Percentiles rank a stretch among this genome's conserved stretches.
Evolutionary conservation across 805 yeast species (phyloP).

Genomic region (Saccharomycopsis sp.): DNA sequence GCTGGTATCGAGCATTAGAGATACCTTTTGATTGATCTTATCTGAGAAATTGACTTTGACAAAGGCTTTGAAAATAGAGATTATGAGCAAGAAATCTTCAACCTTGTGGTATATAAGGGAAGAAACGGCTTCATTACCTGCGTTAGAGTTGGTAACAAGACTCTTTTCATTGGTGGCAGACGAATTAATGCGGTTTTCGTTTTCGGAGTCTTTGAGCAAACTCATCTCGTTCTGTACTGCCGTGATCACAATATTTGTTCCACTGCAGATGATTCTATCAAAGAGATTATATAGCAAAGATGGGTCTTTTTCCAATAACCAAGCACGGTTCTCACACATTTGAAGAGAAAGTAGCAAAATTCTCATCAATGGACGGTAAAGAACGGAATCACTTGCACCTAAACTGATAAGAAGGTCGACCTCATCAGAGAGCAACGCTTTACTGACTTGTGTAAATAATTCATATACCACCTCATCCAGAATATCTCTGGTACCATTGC

Average conservation of each 20-base stretch:
- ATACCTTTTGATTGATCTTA: slow-evolving; percentile 42
- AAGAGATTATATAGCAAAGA: slow-evolving; percentile 51
- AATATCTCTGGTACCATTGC: slow-evolving; percentile 18
- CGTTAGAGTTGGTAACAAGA: slow-evolving; percentile 27
- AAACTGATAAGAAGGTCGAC: slow-evolving; percentile 42
- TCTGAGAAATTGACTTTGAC: slow-evolving; percentile 42
- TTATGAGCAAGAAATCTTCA: slow-evolving; percentile 58
- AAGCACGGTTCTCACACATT: slow-evolving; percentile 36
- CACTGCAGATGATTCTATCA: slow-evolving; percentile 56
- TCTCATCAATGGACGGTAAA: slow-evolving; percentile 56
- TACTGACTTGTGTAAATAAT: slow-evolving; percentile 31
- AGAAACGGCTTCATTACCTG: slow-evolving; percentile 30
- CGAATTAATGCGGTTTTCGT: neutral
- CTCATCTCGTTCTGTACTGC: slow-evolving; percentile 51
- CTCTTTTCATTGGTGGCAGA: neutral
- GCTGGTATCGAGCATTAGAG: slow-evolving; percentile 44
- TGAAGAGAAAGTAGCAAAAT: slow-evolving; percentile 44
- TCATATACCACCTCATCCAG: slow-evolving; percentile 21
- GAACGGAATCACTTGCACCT: slow-evolving; percentile 32
- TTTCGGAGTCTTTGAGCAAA: slow-evolving; percentile 21
- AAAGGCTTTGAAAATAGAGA: slow-evolving; percentile 58
- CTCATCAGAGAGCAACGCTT: slow-evolving; percentile 42
- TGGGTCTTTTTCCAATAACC: slow-evolving; percentile 40
- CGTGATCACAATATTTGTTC: slow-evolving; percentile 52
- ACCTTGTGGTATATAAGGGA: slow-evolving; percentile 40